These are phyloP conservation scores for Hypoxylon sp. DNA, from an alignment of 2,329 filamentous ascomycete genomes.

Conservation along the genomic window DNA sequence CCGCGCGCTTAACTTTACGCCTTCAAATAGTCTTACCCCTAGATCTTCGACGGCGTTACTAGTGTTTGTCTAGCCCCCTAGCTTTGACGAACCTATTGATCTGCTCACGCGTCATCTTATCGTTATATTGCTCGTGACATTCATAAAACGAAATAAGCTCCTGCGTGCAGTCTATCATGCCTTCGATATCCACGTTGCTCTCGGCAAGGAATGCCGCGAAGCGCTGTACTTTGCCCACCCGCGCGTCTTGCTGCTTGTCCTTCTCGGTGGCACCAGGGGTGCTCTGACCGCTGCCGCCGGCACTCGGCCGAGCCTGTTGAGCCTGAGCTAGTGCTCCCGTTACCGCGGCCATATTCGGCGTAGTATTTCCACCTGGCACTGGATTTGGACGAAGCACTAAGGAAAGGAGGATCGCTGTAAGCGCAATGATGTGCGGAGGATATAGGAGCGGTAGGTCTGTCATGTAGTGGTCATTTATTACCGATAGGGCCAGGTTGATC, in stretches of 20 bases:
- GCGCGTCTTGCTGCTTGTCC: slow-evolving; percentile 67
- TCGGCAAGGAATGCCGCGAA: slow-evolving; percentile 86
- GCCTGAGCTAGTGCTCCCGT: slow-evolving; percentile 65
- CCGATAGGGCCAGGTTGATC: slow-evolving; percentile 80
- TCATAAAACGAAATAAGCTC: slow-evolving; percentile 94
- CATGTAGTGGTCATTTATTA: slow-evolving; percentile 94
- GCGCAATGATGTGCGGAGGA: slow-evolving; percentile 88
- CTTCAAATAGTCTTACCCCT: background rate
- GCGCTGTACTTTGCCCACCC: slow-evolving; percentile 75
- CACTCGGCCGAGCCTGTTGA: slow-evolving; percentile 52
- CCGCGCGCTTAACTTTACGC: background rate
- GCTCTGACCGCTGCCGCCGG: slow-evolving; percentile 47
- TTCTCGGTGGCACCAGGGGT: slow-evolving; percentile 54
- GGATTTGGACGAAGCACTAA: slow-evolving; percentile 80
- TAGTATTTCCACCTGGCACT: slow-evolving; percentile 49
- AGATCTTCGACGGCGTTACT: slow-evolving; percentile 4
- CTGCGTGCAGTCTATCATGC: slow-evolving; percentile 89
- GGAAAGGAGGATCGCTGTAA: slow-evolving; percentile 86
- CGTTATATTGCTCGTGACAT: slow-evolving; percentile 72
- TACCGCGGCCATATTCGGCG: slow-evolving; percentile 65
- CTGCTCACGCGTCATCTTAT: slow-evolving; percentile 71
- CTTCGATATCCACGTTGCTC: slow-evolving; percentile 86
- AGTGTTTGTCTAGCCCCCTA: slow-evolving; percentile 66
- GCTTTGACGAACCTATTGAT: slow-evolving; percentile 73
- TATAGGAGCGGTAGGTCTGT: slow-evolving; percentile 91